These are phyloP conservation scores for Gaeumannomyces tritici DNA, from an alignment of 2,329 filamentous ascomycete genomes.

Conservation along the genomic window DNA sequence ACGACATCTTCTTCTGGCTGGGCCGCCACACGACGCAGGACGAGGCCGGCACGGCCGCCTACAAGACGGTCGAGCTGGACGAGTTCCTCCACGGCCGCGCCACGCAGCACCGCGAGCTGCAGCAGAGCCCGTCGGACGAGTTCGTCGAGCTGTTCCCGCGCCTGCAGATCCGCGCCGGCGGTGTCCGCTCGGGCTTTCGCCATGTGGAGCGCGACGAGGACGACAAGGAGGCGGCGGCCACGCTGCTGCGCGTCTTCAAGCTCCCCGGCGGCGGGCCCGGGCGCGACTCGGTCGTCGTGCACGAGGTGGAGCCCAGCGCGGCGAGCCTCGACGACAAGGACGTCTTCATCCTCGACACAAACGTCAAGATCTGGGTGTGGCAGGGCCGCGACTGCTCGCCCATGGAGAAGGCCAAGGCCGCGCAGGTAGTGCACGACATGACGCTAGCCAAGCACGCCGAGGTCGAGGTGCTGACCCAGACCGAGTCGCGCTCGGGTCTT, in stretches of 20 bases:
- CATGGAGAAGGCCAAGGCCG: slow-evolving; percentile 61
- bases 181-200: slow-evolving; percentile 51
- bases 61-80: slow-evolving; percentile 63
- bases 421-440: slow-evolving; percentile 57
- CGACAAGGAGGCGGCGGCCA: slow-evolving; percentile 29
- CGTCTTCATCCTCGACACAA: slow-evolving; percentile 55
- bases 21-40: slow-evolving; percentile 57
- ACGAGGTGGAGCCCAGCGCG: slow-evolving; percentile 55
- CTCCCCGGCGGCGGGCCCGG: slow-evolving; percentile 37
- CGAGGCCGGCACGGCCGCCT: slow-evolving; percentile 58
- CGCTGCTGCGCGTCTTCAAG: slow-evolving; percentile 55
- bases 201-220: slow-evolving; percentile 44
- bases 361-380: slow-evolving; percentile 60
- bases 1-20: slow-evolving; percentile 65
- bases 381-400: slow-evolving; percentile 55
- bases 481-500: slow-evolving; percentile 43
- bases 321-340: slow-evolving; percentile 54
- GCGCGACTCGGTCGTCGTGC: slow-evolving; percentile 43
- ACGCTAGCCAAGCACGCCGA: slow-evolving; percentile 54
- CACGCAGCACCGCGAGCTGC: slow-evolving; percentile 56
- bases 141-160: slow-evolving; percentile 53
- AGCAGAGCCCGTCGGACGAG: slow-evolving; percentile 46
- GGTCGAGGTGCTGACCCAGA: slow-evolving; percentile 55
- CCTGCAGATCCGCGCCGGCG: slow-evolving; percentile 49
- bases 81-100: slow-evolving; percentile 54